phyloP scores from a whole-genome alignment of 2,329 filamentous ascomycete species.

The Cladophialophora bantiana region DNA sequence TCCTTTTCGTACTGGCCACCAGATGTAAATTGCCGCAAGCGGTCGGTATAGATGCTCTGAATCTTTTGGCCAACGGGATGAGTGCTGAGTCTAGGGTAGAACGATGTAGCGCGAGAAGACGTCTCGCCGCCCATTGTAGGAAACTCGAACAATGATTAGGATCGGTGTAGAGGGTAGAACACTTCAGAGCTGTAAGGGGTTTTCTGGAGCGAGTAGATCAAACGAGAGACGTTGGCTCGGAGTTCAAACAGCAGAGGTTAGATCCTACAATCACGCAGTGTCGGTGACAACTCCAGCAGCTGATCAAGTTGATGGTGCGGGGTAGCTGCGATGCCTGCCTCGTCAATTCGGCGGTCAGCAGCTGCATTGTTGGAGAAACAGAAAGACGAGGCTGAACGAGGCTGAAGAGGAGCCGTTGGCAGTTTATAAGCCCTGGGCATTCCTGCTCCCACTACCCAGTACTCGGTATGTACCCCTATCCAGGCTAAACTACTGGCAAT shows the following conservation, averaged over 20 bases:
- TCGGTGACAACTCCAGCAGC: not conserved
- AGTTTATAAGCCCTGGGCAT: too few relatives aligned
- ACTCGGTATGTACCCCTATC: not conserved
- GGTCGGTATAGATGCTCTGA: conserved; percentile 80
- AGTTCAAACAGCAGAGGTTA: not conserved
- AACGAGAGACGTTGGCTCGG: not conserved
- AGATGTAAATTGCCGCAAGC: conserved; percentile 79
- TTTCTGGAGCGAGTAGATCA: not conserved
- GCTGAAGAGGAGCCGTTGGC: too few relatives aligned
- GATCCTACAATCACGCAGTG: not conserved
- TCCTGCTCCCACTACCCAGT: too few relatives aligned
- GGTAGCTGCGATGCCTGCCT: not conserved
- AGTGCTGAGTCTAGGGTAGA: conserved; percentile 59
- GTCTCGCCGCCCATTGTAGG: conserved; percentile 49
- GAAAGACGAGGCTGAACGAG: not conserved
- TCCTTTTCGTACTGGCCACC: conserved; percentile 82
- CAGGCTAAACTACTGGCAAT: too few relatives aligned
- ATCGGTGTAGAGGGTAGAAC: not conserved
- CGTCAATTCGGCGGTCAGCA: not conserved
- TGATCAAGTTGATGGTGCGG: not conserved
- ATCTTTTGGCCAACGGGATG: conserved; percentile 78
- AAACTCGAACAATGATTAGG: not conserved
- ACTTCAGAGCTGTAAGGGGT: not conserved
- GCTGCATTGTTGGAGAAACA: not conserved
- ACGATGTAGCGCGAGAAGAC: conserved; percentile 45